Conservation (phyloP, 495 filamentous ascomycete species). For the Tricharina praecox region DNA sequence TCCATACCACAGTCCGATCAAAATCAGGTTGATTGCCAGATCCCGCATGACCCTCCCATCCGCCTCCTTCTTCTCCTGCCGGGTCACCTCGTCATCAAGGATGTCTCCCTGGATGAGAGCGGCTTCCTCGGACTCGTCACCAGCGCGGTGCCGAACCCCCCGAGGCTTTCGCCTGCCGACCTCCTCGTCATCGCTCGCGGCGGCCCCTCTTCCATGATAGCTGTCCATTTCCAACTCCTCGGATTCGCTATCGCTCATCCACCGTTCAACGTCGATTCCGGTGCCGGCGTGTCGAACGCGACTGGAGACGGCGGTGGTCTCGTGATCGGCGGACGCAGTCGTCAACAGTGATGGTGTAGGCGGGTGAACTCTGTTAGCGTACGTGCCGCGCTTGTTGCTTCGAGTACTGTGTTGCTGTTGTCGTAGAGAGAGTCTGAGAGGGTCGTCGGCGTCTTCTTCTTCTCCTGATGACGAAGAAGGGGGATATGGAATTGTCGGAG, state of each 20-base stretch:
- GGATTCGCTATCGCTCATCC: conserved; percentile 11
- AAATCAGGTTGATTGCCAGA: conserved; percentile 48
- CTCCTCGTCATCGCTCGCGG: conserved; percentile 18
- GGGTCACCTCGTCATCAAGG: conserved; percentile 29
- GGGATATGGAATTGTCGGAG: conserved; percentile 12
- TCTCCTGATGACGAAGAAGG: conserved; percentile 6
- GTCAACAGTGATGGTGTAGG: conserved; percentile 6
- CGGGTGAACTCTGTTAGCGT: neutral
- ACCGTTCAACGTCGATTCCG: neutral
- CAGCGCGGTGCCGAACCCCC: neutral
- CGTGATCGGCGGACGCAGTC: neutral
- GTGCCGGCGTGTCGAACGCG: neutral
- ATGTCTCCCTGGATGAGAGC: conserved; percentile 6
- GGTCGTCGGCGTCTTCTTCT: conserved; percentile 3
- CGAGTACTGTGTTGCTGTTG: neutral
- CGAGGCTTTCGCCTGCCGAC: conserved; percentile 9
- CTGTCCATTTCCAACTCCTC: conserved; percentile 26
- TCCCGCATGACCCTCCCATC: conserved; percentile 53
- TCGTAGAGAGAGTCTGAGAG: too few species aligned
- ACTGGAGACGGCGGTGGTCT: neutral
- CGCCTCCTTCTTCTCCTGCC: conserved; percentile 48
- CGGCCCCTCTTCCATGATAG: conserved; percentile 12
- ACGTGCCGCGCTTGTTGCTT: neutral
- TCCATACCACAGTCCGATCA: conserved; percentile 72
- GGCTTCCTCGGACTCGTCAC: conserved; percentile 5